Conservation (phyloP, 371 early-diverging fungal genomes). For the Blakeslea trispora region DNA sequence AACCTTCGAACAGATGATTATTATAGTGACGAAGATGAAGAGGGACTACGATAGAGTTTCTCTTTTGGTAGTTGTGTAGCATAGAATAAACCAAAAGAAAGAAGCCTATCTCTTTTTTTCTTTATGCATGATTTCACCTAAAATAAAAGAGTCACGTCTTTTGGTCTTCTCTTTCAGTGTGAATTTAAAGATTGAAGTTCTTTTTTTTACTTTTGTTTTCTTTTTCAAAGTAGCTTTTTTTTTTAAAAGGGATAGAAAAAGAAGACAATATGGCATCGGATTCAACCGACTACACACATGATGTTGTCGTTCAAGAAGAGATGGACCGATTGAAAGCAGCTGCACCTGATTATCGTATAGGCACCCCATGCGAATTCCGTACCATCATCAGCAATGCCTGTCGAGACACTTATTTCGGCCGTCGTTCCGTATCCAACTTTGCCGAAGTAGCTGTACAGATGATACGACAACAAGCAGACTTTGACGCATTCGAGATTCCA, state of each 20-base stretch:
- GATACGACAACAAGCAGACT: constrained; percentile 28
- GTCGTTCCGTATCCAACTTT: constrained; percentile 33
- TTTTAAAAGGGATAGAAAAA: too few relatives aligned
- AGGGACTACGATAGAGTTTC: constrained; percentile 16
- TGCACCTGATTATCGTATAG: constrained; percentile 1
- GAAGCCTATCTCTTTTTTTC: too few relatives aligned
- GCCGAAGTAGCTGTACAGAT: constrained; percentile 28
- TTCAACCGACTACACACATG: not conserved
- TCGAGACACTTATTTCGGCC: constrained; percentile 26
- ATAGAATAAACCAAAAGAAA: too few relatives aligned
- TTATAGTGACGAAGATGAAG: constrained; percentile 16
- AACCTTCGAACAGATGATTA: constrained; percentile 4
- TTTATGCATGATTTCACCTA: too few relatives aligned
- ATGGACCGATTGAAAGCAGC: not conserved
- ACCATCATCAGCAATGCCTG: constrained; percentile 24
- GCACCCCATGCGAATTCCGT: constrained; percentile 10
- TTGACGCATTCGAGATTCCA: constrained; percentile 21
- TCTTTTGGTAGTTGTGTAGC: too few relatives aligned
- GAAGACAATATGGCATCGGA: too few relatives aligned
- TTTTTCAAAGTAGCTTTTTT: too few relatives aligned
- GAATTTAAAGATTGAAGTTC: too few relatives aligned
- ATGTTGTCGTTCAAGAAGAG: constrained; percentile 6
- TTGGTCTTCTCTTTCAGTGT: too few relatives aligned
- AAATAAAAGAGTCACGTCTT: too few relatives aligned
- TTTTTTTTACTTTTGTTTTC: too few relatives aligned